These are phyloP conservation scores for Scheffersomyces amazonensis DNA, from an alignment of 805 yeast genomes.

Conservation along the genomic window DNA sequence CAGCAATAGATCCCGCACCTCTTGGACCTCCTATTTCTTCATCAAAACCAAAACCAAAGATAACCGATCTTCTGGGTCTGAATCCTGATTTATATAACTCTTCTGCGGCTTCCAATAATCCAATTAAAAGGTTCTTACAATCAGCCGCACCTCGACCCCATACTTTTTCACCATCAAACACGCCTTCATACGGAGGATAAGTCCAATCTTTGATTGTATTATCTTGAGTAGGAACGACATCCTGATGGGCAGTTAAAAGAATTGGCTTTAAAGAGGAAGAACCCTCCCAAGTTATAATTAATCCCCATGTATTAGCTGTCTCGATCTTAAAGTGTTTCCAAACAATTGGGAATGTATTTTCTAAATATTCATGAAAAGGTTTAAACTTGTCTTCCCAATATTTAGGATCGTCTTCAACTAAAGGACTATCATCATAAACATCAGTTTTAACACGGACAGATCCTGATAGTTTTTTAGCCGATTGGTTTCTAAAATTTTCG, in stretches of 20 bases:
- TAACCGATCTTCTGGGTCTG: slow-evolving; percentile 58
- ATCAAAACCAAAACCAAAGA: slow-evolving; percentile 73
- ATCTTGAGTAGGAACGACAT: slow-evolving; percentile 72
- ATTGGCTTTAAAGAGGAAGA: slow-evolving; percentile 60
- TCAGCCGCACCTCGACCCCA: slow-evolving; percentile 82
- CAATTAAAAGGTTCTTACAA: slow-evolving; percentile 67
- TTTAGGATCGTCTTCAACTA: slow-evolving; percentile 47
- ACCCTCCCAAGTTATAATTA: slow-evolving; percentile 66
- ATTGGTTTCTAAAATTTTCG: slow-evolving; percentile 19
- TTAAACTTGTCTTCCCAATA: slow-evolving; percentile 38
- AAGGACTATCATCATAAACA: slow-evolving; percentile 49
- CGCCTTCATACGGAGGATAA: slow-evolving; percentile 57
- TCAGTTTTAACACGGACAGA: slow-evolving; percentile 67
- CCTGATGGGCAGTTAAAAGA: slow-evolving; percentile 73
- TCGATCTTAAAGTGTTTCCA: slow-evolving; percentile 48
- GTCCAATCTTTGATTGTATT: slow-evolving; percentile 59
- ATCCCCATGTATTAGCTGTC: slow-evolving; percentile 58
- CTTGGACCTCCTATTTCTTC: slow-evolving; percentile 67
- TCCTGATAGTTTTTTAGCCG: slow-evolving; percentile 45
- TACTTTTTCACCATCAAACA: slow-evolving; percentile 60
- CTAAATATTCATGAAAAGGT: slow-evolving; percentile 51
- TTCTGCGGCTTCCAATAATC: slow-evolving; percentile 66
- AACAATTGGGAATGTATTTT: slow-evolving; percentile 52
- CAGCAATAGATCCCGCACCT: slow-evolving; percentile 58
- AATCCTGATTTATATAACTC: slow-evolving; percentile 48